phyloP scores from a whole-genome alignment of 306 rosid species.

The Dryas alaskensis region DNA sequence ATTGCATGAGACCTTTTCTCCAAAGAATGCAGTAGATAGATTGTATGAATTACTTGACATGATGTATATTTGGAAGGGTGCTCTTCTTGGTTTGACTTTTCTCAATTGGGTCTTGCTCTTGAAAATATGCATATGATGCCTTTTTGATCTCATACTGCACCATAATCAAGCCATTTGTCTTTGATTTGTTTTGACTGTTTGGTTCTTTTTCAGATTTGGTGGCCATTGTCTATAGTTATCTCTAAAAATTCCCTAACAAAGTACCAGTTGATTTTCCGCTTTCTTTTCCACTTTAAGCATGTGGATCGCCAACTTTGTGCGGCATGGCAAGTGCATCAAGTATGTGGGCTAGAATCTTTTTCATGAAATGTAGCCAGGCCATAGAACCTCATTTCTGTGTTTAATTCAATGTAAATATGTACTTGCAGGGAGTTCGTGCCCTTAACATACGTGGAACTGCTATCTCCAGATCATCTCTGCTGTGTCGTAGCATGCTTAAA shows the following conservation, averaged over 20 bases:
- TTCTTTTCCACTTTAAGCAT: slow-evolving; percentile 89
- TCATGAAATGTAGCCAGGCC: slow-evolving; percentile 5
- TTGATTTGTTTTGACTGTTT: slow-evolving; percentile 3
- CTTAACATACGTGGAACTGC: slow-evolving; percentile 84
- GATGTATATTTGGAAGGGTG: background rate
- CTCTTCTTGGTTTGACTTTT: background rate
- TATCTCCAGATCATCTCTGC: slow-evolving; percentile 85
- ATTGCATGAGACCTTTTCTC: background rate
- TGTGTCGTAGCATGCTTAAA: slow-evolving; percentile 96
- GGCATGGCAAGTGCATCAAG: slow-evolving; percentile 99
- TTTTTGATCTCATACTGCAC: background rate
- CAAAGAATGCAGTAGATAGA: slow-evolving; percentile 1
- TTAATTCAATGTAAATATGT: slow-evolving; percentile 20
- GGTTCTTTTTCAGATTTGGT: slow-evolving; percentile 63
- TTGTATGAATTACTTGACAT: slow-evolving; percentile 5
- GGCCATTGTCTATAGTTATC: slow-evolving; percentile 94
- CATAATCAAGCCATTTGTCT: background rate
- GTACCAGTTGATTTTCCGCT: slow-evolving; percentile 88
- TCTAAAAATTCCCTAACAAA: slow-evolving; percentile 77
- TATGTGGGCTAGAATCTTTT: slow-evolving; percentile 34
- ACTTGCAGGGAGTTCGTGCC: slow-evolving; percentile 75
- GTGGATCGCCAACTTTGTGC: slow-evolving; percentile 96
- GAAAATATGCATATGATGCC: background rate
- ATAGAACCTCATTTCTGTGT: slow-evolving; percentile 16
- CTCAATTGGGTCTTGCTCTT: background rate